Evolutionary conservation across 2,329 filamentous ascomycete genomes (phyloP).

Genomic region (Aureobasidium vineae): DNA sequence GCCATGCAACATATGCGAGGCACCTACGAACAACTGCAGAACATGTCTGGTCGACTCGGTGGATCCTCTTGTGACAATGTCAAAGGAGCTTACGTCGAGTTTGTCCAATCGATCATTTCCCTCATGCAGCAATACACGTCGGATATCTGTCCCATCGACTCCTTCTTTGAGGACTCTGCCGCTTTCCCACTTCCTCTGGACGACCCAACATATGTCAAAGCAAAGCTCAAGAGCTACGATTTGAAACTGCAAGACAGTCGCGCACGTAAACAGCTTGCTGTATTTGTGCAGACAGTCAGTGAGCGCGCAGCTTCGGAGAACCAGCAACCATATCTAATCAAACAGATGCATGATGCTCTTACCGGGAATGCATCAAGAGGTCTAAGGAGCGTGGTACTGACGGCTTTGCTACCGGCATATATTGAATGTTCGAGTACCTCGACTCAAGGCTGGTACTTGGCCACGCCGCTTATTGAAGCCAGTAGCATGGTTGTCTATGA

Average conservation of each 20-base stretch:
- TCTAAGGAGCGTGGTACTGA: conserved; percentile 53
- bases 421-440: conserved; percentile 50
- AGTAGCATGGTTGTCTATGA: conserved; percentile 45
- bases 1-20: conserved; percentile 61
- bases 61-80: conserved; percentile 31
- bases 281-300: conserved; percentile 60
- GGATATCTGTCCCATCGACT: conserved; percentile 56
- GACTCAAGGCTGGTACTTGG: conserved; percentile 52
- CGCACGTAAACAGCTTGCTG: conserved; percentile 54
- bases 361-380: conserved; percentile 32
- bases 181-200: conserved; percentile 59
- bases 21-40: conserved; percentile 57
- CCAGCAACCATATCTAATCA: conserved; percentile 56
- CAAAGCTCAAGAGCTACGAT: conserved; percentile 58
- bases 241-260: conserved; percentile 51
- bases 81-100: conserved; percentile 58
- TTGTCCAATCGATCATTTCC: conserved; percentile 60
- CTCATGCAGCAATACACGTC: conserved; percentile 61
- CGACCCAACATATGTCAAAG: conserved; percentile 63
- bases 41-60: conserved; percentile 11
- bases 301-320: conserved; percentile 58
- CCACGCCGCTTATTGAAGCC: conserved; percentile 53
- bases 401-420: conserved; percentile 58
- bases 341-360: conserved; percentile 55
- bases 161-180: conserved; percentile 60